A percentile compares a stretch with the other conserved stretches of the same genome.
phyloP scores from a whole-genome alignment of 2,329 filamentous ascomycete species.

The Tolypocladium amazonense region DNA sequence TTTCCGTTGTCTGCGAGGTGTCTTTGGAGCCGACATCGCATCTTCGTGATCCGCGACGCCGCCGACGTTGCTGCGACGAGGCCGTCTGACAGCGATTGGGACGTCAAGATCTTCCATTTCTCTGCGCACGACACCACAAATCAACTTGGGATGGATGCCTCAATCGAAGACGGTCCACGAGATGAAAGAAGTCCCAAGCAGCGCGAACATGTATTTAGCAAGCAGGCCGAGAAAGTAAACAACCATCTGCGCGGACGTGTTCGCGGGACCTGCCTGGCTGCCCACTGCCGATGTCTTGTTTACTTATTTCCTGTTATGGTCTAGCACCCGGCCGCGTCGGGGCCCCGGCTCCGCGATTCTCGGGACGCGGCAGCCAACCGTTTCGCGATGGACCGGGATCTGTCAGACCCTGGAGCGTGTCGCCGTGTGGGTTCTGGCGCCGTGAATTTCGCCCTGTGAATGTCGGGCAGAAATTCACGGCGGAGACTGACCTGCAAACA shows the following conservation, averaged over 20 bases:
- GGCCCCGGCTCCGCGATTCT: constrained; percentile 11
- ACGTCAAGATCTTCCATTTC: constrained; percentile 30
- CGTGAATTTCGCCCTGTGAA: constrained; percentile 9
- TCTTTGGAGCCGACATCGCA: constrained; percentile 13
- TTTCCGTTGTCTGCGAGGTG: constrained; percentile 27
- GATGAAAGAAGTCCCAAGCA: neutral
- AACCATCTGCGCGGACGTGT: neutral
- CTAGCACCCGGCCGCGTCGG: constrained; percentile 19
- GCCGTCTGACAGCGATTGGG: constrained; percentile 45
- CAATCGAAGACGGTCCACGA: neutral
- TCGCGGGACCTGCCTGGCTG: neutral
- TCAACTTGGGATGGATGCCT: neutral
- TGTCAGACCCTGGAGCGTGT: neutral
- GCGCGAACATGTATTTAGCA: neutral
- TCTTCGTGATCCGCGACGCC: constrained; percentile 14
- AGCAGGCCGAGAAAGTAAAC: neutral
- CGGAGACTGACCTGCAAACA: neutral
- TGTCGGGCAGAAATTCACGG: neutral
- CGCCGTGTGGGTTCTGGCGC: neutral
- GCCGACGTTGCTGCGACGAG: constrained; percentile 31
- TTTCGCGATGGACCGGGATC: constrained; percentile 4
- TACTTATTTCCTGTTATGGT: constrained; percentile 31
- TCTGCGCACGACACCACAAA: neutral
- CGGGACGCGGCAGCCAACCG: constrained; percentile 16
- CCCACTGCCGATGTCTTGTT: constrained; percentile 23